Conservation (phyloP, 163 green algal species). For the Trebouxiophyceae sp. region DNA sequence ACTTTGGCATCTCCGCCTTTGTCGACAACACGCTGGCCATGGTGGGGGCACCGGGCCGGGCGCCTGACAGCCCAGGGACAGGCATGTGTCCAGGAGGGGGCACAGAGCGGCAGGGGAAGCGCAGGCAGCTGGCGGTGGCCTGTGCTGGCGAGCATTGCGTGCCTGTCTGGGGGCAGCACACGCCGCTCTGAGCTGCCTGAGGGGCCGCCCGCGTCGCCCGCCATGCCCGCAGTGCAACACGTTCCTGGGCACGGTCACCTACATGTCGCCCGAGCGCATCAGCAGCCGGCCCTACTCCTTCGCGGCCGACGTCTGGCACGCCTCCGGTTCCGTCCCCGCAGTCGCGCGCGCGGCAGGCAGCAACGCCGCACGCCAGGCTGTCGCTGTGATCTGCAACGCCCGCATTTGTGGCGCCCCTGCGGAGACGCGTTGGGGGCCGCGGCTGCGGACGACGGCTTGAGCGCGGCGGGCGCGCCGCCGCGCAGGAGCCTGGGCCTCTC, state of each 20-base stretch:
- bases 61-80: too few relatives aligned
- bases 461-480: background rate
- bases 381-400: background rate
- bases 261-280: conserved; percentile 95
- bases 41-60: conserved; percentile 40
- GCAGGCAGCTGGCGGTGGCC: too few relatives aligned
- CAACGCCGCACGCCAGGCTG: background rate
- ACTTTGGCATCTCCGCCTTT: conserved; percentile 92
- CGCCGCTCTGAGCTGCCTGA: too few relatives aligned
- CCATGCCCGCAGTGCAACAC: conserved; percentile 75
- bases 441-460: background rate
- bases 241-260: conserved; percentile 91
- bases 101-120: too few relatives aligned
- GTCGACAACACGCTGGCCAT: conserved; percentile 82
- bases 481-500: conserved; percentile 70
- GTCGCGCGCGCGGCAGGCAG: background rate
- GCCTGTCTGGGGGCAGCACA: too few relatives aligned
- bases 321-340: background rate
- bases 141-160: too few relatives aligned
- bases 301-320: conserved; percentile 83
- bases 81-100: too few relatives aligned
- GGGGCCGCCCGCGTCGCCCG: too few relatives aligned
- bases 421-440: background rate
- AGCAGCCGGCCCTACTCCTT: conserved; percentile 86
- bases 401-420: background rate